phyloP scores from a whole-genome alignment of 2,329 filamentous ascomycete genomes.

The Monosporascus sp. region DNA sequence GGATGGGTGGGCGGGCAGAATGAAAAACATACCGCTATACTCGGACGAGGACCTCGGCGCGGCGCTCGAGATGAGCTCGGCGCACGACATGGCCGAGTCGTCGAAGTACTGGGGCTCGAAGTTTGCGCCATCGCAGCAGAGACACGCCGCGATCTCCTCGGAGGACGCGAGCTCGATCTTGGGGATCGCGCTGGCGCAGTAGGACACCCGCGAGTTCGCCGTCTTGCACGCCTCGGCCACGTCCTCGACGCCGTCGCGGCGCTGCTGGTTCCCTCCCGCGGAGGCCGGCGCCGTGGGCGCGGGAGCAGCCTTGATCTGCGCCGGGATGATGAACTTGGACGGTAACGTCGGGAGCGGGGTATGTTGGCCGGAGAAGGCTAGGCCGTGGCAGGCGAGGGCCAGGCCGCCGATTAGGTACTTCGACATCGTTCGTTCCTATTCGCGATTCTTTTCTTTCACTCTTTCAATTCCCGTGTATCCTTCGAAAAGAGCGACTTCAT shows the following conservation, averaged over 20 bases:
- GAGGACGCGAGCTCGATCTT: conserved; percentile 1
- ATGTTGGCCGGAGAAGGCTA: neutral
- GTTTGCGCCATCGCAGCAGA: conserved; percentile 5
- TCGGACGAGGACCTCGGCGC: conserved; percentile 1
- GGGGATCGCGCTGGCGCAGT: conserved; percentile 2
- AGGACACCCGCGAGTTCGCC: neutral
- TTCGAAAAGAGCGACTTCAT: no score
- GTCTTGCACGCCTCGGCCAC: neutral
- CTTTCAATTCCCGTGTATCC: neutral
- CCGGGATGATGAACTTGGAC: neutral
- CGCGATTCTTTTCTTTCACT: neutral
- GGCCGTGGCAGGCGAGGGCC: neutral
- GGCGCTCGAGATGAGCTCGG: neutral
- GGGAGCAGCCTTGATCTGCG: neutral
- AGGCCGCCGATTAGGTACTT: neutral
- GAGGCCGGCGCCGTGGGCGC: neutral
- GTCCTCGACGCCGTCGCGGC: neutral
- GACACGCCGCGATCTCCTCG: conserved; percentile 2
- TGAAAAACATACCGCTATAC: conserved; percentile 2
- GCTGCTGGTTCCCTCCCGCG: neutral
- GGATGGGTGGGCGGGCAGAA: neutral
- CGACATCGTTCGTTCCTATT: neutral
- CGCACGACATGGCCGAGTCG: conserved; percentile 3
- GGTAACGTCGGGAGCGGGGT: neutral
- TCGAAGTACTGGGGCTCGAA: conserved; percentile 4